These are phyloP conservation scores for Hanseniaspora valbyensis DNA, from an alignment of 805 yeast species.

Conservation along the genomic window DNA sequence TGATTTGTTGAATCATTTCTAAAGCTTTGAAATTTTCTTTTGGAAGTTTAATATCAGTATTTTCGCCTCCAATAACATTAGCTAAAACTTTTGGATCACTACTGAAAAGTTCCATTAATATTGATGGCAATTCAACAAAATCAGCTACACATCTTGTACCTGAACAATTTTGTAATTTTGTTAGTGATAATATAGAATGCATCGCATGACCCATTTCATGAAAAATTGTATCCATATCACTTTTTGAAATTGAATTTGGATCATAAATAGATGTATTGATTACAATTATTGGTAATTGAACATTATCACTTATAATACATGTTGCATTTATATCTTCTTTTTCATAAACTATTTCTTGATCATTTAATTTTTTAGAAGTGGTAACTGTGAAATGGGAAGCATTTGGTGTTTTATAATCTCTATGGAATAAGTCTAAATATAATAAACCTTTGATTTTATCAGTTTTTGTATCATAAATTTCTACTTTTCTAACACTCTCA, in stretches of 20 bases:
- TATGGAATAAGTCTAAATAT: constrained; percentile 77
- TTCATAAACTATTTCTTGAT: constrained; percentile 34
- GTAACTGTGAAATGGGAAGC: constrained; percentile 96
- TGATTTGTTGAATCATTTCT: constrained; percentile 57
- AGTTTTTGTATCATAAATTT: constrained; percentile 50
- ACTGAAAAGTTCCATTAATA: constrained; percentile 90
- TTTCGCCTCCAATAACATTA: constrained; percentile 41
- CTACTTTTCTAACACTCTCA: constrained; percentile 67
- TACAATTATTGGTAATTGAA: constrained; percentile 26
- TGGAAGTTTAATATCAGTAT: constrained; percentile 14
- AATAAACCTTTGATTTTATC: constrained; percentile 65
- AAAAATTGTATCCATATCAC: constrained; percentile 85
- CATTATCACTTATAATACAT: constrained; percentile 20
- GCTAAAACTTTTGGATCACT: constrained; percentile 65
- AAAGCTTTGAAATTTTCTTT: constrained; percentile 29
- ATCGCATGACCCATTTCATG: constrained; percentile 99
- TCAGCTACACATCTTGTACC: constrained; percentile 95
- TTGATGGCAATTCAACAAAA: constrained; percentile 92
- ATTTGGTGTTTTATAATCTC: constrained; percentile 61
- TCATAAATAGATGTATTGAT: constrained; percentile 21
- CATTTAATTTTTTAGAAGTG: constrained; percentile 73
- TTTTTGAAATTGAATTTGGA: constrained; percentile 18
- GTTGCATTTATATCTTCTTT: constrained; percentile 21
- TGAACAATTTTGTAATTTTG: constrained; percentile 77
- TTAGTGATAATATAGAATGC: constrained; percentile 93